Percentiles rank a stretch among this genome's conserved stretches.
Conservation (phyloP, 83 land plant species). For the Picea abies region DNA sequence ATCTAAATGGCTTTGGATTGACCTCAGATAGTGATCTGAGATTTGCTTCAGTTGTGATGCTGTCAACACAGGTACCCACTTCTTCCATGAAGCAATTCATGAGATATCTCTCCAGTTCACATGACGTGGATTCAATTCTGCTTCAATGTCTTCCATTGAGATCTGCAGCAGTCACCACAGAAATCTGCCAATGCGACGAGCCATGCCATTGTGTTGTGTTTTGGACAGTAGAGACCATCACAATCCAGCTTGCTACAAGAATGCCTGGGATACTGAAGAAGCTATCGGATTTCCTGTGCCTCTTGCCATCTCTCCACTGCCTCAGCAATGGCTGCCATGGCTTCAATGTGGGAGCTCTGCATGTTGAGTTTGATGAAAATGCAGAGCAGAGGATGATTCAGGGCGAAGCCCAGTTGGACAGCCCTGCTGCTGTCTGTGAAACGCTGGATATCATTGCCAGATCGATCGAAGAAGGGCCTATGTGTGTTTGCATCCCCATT, state of each 20-base stretch:
- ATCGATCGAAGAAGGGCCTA: not conserved
- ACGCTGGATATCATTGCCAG: not conserved
- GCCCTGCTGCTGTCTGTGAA: not conserved
- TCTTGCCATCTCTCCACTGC: not conserved
- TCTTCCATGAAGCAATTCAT: not conserved
- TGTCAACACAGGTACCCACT: not conserved
- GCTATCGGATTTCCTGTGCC: not conserved
- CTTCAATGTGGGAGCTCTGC: not conserved
- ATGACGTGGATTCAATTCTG: not conserved
- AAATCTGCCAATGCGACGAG: not conserved
- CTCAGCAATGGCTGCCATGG: conserved; percentile 1
- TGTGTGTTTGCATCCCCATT: not conserved
- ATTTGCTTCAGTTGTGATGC: not conserved
- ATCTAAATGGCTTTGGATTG: not conserved
- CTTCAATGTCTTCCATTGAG: not conserved
- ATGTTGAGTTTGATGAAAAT: not conserved
- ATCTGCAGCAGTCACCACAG: not conserved
- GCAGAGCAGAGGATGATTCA: not conserved
- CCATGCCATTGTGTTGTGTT: not conserved
- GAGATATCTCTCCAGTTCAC: not conserved
- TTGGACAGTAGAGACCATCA: not conserved
- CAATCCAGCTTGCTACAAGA: not conserved
- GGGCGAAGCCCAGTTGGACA: not conserved
- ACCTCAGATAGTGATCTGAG: not conserved
- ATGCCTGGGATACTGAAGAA: not conserved